Percentiles rank a stretch among this genome's conserved stretches.
phyloP scores from a whole-genome alignment of 805 yeast genomes.

The Wickerhamiella kurtzmanii region DNA sequence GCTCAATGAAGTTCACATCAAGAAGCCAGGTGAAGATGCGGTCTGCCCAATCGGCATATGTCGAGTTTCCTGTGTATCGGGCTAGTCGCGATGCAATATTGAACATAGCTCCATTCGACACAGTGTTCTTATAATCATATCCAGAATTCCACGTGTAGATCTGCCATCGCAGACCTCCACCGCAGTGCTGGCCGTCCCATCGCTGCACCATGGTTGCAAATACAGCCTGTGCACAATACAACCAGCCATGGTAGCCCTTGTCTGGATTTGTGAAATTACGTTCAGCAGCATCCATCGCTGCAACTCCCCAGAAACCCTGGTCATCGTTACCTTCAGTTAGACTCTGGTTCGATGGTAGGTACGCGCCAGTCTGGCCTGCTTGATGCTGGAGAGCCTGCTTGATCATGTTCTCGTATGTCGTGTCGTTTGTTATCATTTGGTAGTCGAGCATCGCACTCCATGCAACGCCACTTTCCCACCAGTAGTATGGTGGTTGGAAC shows the following conservation, averaged over 20 bases:
- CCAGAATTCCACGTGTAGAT: slow-evolving; percentile 82
- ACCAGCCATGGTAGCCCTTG: slow-evolving; percentile 50
- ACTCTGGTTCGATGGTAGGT: slow-evolving; percentile 68
- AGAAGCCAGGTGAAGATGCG: slow-evolving; percentile 63
- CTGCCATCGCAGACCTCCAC: slow-evolving; percentile 87
- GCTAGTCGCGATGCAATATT: slow-evolving; percentile 73
- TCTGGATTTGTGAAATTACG: slow-evolving; percentile 66
- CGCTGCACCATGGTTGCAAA: slow-evolving; percentile 70
- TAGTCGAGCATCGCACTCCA: slow-evolving; percentile 58
- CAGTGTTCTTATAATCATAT: slow-evolving; percentile 75
- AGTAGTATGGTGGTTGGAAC: slow-evolving; percentile 64
- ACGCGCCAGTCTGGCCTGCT: slow-evolving; percentile 49
- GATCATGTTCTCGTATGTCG: slow-evolving; percentile 43
- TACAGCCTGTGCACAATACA: slow-evolving; percentile 67
- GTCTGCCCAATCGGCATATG: slow-evolving; percentile 63
- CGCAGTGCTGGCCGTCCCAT: slow-evolving; percentile 55
- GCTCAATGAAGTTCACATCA: slow-evolving; percentile 33
- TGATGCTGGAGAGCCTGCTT: slow-evolving; percentile 53
- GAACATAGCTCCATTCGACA: slow-evolving; percentile 74
- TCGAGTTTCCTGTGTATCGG: slow-evolving; percentile 55
- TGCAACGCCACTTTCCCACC: slow-evolving; percentile 90
- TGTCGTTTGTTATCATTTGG: slow-evolving; percentile 55
- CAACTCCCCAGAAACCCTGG: slow-evolving; percentile 87
- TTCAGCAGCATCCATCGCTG: slow-evolving; percentile 75
- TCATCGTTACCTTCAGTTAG: slow-evolving; percentile 86